Percentiles rank a stretch among this genome's conserved stretches.
phyloP scores from a whole-genome alignment of 306 rosid genomes.

The Prunus mume region DNA sequence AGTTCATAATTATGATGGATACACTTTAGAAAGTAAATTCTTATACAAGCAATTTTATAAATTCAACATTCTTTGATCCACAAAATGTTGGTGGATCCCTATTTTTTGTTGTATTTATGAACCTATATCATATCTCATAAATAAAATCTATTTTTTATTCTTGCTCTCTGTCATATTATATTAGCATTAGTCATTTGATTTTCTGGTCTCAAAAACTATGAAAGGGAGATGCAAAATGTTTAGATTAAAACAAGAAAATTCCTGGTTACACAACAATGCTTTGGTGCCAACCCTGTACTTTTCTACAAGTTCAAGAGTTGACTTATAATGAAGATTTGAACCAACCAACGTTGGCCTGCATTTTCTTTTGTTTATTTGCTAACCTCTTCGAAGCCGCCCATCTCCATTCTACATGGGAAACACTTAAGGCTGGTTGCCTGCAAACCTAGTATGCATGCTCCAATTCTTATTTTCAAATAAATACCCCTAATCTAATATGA shows the following conservation, averaged over 20 bases:
- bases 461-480: background rate
- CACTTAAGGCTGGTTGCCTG: background rate
- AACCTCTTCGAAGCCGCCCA: background rate
- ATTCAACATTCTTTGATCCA: conserved; percentile 70
- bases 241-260: too few species aligned
- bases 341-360: background rate
- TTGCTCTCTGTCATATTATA: background rate
- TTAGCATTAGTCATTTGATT: background rate
- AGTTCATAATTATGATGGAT: conserved; percentile 15
- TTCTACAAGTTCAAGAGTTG: conserved; percentile 3
- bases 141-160: background rate
- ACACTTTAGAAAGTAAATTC: conserved; percentile 31
- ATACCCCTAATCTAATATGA: too few species aligned
- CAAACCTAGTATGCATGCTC: background rate
- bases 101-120: conserved; percentile 27
- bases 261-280: too few species aligned
- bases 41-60: conserved; percentile 19
- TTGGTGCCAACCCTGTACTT: background rate
- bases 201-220: background rate
- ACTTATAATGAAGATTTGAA: background rate
- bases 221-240: background rate
- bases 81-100: conserved; percentile 26
- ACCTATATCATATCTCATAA: background rate
- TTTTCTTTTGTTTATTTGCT: background rate
- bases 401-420: background rate